phyloP scores from a whole-genome alignment of 2,329 filamentous ascomycete genomes.

The Colletotrichum caudatum region DNA sequence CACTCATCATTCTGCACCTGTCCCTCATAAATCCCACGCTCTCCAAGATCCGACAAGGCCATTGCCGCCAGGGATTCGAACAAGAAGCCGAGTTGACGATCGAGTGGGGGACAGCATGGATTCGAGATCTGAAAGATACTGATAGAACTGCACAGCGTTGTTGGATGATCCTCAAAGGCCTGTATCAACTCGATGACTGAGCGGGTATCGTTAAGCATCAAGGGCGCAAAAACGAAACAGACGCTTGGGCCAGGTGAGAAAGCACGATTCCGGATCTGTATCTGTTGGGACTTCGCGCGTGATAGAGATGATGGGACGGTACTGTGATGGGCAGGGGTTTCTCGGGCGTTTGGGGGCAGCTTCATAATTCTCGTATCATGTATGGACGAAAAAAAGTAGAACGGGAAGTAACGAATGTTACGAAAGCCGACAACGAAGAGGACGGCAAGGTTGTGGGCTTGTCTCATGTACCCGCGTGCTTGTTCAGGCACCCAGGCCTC shows the following conservation, averaged over 20 bases:
- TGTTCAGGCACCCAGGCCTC: neutral
- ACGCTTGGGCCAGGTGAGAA: neutral
- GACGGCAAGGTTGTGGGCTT: neutral
- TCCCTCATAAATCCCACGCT: constrained; percentile 65
- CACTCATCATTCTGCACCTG: constrained; percentile 68
- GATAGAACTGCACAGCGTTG: constrained; percentile 68
- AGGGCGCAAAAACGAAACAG: neutral
- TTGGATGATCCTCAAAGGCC: constrained; percentile 62
- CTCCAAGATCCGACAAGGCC: constrained; percentile 59
- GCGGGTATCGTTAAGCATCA: neutral
- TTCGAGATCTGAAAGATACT: constrained; percentile 66
- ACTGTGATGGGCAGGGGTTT: neutral
- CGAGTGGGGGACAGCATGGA: constrained; percentile 68
- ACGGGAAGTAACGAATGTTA: too few relatives aligned
- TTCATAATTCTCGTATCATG: neutral
- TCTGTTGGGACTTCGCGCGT: neutral
- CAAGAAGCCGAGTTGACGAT: constrained; percentile 63
- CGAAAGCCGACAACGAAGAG: neutral
- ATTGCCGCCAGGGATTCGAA: constrained; percentile 64
- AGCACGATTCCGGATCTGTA: too few relatives aligned
- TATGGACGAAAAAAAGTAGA: too few relatives aligned
- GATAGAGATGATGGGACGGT: neutral
- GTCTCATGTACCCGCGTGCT: neutral
- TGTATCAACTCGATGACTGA: constrained; percentile 56
- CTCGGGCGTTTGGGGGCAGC: neutral